Evolutionary conservation across 2,329 filamentous ascomycete genomes (phyloP).

Genomic region (Pseudopithomyces chartarum): DNA sequence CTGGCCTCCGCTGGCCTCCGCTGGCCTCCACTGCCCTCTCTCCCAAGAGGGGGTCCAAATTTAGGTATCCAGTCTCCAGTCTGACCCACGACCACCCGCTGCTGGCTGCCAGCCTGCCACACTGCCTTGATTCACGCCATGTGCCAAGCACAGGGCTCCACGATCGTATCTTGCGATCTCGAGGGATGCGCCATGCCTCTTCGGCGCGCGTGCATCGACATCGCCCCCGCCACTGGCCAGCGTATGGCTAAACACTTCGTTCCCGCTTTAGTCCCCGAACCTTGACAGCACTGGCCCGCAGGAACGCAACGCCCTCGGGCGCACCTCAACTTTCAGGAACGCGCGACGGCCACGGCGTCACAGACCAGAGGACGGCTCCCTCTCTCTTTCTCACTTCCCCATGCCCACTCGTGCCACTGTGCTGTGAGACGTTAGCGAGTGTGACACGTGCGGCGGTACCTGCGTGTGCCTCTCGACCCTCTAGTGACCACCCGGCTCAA

Average conservation of each 20-base stretch:
- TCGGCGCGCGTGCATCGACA: not conserved
- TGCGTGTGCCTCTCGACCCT: not conserved
- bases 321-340: slow-evolving; percentile 10
- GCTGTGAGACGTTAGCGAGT: slow-evolving; percentile 5
- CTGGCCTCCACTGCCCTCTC: too few species aligned
- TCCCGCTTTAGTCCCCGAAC: slow-evolving; percentile 22
- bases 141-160: not conserved
- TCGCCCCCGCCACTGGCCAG: slow-evolving; percentile 8
- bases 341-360: not conserved
- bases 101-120: not conserved
- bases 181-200: slow-evolving; percentile 2
- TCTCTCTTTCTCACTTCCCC: not conserved
- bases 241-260: slow-evolving; percentile 17
- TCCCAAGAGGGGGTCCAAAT: slow-evolving; percentile 2
- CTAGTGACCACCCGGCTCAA: not conserved
- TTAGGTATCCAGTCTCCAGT: not conserved
- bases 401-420: not conserved
- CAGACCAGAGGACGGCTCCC: slow-evolving; percentile 5
- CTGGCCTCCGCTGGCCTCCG: not conserved
- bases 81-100: not conserved
- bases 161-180: slow-evolving; percentile 3
- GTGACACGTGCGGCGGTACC: slow-evolving; percentile 6
- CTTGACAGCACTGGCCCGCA: slow-evolving; percentile 1
- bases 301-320: slow-evolving; percentile 1
- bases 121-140: not conserved